These are phyloP conservation scores for Asterophora parasitica DNA, from an alignment of 768 basidiomycete species.

Conservation along the genomic window DNA sequence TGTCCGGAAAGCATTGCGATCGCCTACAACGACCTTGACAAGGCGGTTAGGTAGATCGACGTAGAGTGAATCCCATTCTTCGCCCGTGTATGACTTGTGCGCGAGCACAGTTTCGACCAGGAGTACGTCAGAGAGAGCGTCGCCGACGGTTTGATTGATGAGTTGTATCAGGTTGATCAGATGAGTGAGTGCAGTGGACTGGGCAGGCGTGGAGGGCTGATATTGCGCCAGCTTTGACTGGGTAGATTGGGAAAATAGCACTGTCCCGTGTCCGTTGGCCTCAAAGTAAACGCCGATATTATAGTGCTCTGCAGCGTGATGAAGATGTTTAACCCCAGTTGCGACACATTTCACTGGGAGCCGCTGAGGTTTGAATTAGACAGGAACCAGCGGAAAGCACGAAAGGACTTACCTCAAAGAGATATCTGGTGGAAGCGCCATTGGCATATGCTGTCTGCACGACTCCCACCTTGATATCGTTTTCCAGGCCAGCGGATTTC, in stretches of 20 bases:
- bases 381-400: background rate
- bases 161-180: conserved; percentile 74
- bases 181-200: conserved; percentile 73
- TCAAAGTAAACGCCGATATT: conserved; percentile 99
- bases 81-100: conserved; percentile 77
- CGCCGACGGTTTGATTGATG: conserved; percentile 98
- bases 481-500: conserved; percentile 76
- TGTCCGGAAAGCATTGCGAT: conserved; percentile 82
- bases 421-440: conserved; percentile 91
- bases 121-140: conserved; percentile 93
- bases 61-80: conserved; percentile 92
- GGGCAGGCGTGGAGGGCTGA: conserved; percentile 77
- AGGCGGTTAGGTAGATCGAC: conserved; percentile 91
- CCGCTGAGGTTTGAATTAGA: conserved; percentile 43
- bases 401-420: conserved; percentile 59
- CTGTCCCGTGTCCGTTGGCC: conserved; percentile 98
- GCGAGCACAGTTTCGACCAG: conserved; percentile 91
- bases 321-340: conserved; percentile 97
- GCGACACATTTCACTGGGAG: conserved; percentile 93
- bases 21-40: conserved; percentile 85
- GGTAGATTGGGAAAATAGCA: conserved; percentile 82
- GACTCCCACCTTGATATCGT: conserved; percentile 79
- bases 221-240: conserved; percentile 54
- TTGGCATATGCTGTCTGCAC: conserved; percentile 99
- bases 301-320: conserved; percentile 93